A percentile compares a stretch with the other conserved stretches of the same genome.
phyloP scores from a whole-genome alignment of 192 early-diverging fungal species.

The Backusella circina region DNA sequence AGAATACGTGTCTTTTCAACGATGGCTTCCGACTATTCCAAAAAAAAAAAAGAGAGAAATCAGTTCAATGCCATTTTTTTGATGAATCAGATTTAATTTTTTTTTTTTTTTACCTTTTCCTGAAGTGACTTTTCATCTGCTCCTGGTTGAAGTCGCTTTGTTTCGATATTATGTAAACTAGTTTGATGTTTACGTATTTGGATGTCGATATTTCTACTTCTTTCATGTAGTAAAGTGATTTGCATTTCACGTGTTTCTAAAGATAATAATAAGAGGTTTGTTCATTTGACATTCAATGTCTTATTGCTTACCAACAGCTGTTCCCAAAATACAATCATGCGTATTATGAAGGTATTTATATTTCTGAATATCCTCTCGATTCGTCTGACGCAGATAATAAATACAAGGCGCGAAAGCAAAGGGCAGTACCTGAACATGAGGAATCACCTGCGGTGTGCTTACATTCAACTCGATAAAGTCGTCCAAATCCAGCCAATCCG shows the following conservation, averaged over 20 bases:
- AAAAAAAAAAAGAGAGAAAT: background rate
- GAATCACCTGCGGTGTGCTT: conserved; percentile 27
- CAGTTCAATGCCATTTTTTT: too few relatives aligned
- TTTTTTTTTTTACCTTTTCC: conserved; percentile 10
- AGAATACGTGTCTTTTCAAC: conserved; percentile 54
- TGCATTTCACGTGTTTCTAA: conserved; percentile 57
- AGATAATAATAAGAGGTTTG: background rate
- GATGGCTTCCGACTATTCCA: conserved; percentile 45
- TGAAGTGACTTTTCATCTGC: background rate
- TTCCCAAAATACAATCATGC: conserved; percentile 39
- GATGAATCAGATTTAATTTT: conserved; percentile 4
- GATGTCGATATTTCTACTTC: conserved; percentile 53
- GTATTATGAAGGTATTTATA: conserved; percentile 34
- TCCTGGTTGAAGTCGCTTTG: conserved; percentile 18
- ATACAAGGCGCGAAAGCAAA: conserved; percentile 60
- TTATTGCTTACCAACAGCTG: conserved; percentile 28
- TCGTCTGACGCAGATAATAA: conserved; percentile 42
- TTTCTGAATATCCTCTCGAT: conserved; percentile 32
- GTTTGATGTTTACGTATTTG: conserved; percentile 54
- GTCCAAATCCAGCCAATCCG: conserved; percentile 48
- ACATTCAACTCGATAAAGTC: conserved; percentile 49
- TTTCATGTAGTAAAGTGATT: conserved; percentile 44
- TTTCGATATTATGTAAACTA: conserved; percentile 46
- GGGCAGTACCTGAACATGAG: conserved; percentile 43
- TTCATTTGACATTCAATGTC: background rate